A percentile compares a stretch with the other conserved stretches of the same genome.
Evolutionary conservation across 345 rosid species (phyloP).

Genomic region (Raphanus sativus): DNA sequence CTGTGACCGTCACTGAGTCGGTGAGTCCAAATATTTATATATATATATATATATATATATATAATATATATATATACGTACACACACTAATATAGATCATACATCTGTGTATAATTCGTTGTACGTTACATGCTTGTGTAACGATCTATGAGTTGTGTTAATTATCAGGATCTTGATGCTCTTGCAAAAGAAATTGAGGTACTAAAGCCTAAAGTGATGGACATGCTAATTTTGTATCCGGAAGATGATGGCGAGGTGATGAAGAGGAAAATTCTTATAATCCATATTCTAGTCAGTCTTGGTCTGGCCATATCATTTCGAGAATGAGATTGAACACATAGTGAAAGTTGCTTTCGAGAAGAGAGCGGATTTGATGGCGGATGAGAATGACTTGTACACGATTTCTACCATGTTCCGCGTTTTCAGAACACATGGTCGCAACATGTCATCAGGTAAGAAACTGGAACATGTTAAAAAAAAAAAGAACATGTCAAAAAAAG

Average conservation of each 20-base stretch:
- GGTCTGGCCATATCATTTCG: neutral
- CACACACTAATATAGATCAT: neutral
- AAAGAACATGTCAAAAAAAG: no score
- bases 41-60: neutral
- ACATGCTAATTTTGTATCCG: neutral
- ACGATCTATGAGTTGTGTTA: neutral
- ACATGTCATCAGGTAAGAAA: neutral
- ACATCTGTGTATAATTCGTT: neutral
- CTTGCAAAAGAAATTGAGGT: conserved; percentile 25
- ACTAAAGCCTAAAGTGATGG: conserved; percentile 10
- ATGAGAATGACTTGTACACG: neutral
- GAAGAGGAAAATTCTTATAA: neutral
- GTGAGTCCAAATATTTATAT: neutral
- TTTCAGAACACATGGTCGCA: neutral
- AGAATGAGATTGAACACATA: neutral
- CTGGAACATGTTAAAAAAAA: neutral
- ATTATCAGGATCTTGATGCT: conserved; percentile 2
- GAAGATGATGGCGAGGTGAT: neutral
- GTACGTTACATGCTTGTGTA: neutral
- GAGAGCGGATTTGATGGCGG: neutral
- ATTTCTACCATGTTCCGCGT: neutral
- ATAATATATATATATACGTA: neutral
- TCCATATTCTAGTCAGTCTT: neutral
- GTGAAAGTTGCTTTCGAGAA: neutral
- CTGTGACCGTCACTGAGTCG: neutral